Conservation (phyloP, 176 grass and related monocot genomes). For the Ensete ventricosum region DNA sequence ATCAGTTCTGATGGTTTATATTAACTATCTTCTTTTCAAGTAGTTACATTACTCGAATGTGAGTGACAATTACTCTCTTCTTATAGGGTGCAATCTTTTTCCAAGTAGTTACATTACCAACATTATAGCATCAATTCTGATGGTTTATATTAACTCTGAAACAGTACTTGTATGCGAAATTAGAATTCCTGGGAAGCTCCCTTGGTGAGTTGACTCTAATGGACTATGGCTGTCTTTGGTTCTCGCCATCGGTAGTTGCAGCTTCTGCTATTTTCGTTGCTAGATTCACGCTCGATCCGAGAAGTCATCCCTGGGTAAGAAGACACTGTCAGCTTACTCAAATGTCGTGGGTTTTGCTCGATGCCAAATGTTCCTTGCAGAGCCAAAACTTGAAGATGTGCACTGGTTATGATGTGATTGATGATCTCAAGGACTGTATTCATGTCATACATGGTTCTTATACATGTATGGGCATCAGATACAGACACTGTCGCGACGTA, state of each 20-base stretch:
- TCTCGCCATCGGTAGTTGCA: conserved; percentile 7
- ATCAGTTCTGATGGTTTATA: too few species aligned
- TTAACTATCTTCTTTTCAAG: too few species aligned
- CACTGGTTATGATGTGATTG: conserved; percentile 58
- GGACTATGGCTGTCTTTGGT: conserved; percentile 2
- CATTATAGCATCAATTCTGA: not conserved
- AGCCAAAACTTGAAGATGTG: conserved; percentile 38
- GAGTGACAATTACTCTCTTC: too few species aligned
- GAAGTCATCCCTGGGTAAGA: conserved; percentile 13
- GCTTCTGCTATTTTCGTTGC: conserved; percentile 8
- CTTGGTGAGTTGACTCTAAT: conserved; percentile 12
- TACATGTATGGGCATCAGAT: conserved; percentile 51
- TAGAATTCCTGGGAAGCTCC: conserved; percentile 1
- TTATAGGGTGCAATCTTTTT: not conserved
- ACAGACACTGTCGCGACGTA: conserved; percentile 78
- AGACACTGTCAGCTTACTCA: too few species aligned
- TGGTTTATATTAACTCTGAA: not conserved
- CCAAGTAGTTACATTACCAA: not conserved
- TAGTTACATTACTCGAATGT: too few species aligned
- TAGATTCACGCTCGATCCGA: conserved; percentile 2
- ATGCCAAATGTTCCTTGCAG: conserved; percentile 24
- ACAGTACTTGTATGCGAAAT: not conserved
- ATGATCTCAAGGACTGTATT: conserved; percentile 81
- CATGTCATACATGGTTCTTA: conserved; percentile 51
- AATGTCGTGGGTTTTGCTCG: too few species aligned